phyloP scores from a whole-genome alignment of 768 basidiomycete genomes.

The Lactarius tabidus region DNA sequence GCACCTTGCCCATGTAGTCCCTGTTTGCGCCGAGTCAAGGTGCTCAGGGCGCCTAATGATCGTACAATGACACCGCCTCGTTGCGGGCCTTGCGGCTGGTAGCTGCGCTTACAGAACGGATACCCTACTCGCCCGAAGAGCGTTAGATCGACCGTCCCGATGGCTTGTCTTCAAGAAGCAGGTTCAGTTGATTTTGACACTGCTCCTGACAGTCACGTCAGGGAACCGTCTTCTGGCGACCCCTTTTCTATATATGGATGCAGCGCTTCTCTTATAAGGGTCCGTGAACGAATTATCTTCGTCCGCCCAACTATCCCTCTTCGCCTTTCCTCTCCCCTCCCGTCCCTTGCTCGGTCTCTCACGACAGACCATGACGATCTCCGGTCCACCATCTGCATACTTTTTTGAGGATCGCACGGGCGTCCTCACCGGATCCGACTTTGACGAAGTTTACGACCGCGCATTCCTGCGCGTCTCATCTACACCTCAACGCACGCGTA shows the following conservation, averaged over 20 bases:
- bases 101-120: constrained; percentile 7
- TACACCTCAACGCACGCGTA: constrained; percentile 34
- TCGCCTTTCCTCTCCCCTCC: background rate
- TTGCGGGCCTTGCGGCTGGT: constrained; percentile 2
- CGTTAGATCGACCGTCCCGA: constrained; percentile 12
- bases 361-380: constrained; percentile 21
- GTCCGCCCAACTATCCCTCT: background rate
- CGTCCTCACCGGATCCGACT: constrained; percentile 52
- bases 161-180: constrained; percentile 16
- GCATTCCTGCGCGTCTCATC: constrained; percentile 61
- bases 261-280: constrained; percentile 16
- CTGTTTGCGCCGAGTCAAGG: background rate
- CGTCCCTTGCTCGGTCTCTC: background rate
- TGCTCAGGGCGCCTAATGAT: background rate
- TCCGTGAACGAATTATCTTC: background rate
- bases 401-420: constrained; percentile 69
- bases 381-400: constrained; percentile 35
- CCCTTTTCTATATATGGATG: constrained; percentile 1
- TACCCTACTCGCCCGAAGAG: constrained; percentile 14
- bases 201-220: constrained; percentile 10
- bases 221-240: constrained; percentile 11
- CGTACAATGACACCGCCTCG: background rate
- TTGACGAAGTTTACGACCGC: constrained; percentile 76
- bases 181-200: constrained; percentile 5
- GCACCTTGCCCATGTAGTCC: constrained; percentile 2